Evolutionary conservation across 2,329 filamentous ascomycete genomes (phyloP).

Genomic region (Talaromyces sp.): DNA sequence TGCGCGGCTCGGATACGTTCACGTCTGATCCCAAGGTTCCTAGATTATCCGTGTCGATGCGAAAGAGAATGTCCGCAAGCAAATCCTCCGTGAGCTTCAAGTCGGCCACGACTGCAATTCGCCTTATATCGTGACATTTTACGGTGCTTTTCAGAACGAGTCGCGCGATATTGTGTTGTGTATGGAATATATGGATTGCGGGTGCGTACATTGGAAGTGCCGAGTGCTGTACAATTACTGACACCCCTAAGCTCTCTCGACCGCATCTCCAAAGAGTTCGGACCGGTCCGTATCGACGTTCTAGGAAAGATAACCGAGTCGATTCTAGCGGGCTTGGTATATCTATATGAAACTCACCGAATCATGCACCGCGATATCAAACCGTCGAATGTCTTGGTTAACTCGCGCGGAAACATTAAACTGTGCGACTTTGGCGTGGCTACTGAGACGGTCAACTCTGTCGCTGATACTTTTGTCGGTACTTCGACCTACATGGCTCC

Average conservation of each 20-base stretch:
- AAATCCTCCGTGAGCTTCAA: conserved; percentile 93
- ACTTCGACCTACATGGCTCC: conserved; percentile 99
- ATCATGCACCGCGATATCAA: conserved; percentile 99
- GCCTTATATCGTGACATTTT: conserved; percentile 95
- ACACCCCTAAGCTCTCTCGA: conserved; percentile 68
- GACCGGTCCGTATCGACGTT: conserved; percentile 90
- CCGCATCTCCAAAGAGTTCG: conserved; percentile 88
- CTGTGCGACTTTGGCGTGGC: conserved; percentile 99
- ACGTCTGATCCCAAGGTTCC: neutral
- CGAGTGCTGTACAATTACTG: conserved; percentile 8
- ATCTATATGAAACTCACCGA: conserved; percentile 89
- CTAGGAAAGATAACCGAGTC: conserved; percentile 97
- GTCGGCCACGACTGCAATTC: conserved; percentile 99
- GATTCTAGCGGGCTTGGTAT: conserved; percentile 85
- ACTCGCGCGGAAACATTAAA: conserved; percentile 91
- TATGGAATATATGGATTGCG: conserved; percentile 99
- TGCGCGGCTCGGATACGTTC: neutral
- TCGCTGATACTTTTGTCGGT: conserved; percentile 96
- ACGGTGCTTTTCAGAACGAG: conserved; percentile 93
- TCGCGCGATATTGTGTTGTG: conserved; percentile 98
- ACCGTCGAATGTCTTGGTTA: conserved; percentile 93
- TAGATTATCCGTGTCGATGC: conserved; percentile 97
- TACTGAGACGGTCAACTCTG: conserved; percentile 93
- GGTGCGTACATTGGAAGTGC: conserved; percentile 56
- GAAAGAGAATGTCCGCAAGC: conserved; percentile 93